Evolutionary conservation across 192 early-diverging fungal genomes (phyloP), one percentile per base, ranked within the genome.

Genomic region (Coemansia sp.): DNA sequence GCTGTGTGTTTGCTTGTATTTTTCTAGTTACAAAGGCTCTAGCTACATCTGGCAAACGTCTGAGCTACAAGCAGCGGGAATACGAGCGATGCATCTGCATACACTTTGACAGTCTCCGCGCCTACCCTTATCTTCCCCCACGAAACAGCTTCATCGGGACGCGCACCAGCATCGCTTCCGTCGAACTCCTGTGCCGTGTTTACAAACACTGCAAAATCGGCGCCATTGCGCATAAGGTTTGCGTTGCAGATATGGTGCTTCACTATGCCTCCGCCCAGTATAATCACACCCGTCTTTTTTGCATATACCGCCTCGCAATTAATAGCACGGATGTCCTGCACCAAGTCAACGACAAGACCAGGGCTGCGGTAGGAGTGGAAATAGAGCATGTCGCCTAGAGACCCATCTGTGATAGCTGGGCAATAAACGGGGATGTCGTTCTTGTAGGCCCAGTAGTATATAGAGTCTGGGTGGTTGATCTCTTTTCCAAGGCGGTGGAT

Each of bases 211-310:
- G 96, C 91, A 71, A 89, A 98, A 71, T 99, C 98, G 16, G 98
- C 91, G 43, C 98, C 98, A 71, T 99, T 99, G 61, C 98, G 85
- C 96, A 98, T 98, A 46, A 99, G 84, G 67, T 98, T 98, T 49
- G 98, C 98, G 67, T 99, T 99, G 78, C 93, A 94, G 60, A 97
- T 99, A 71, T 99, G 98, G 75, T 99, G 98, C 80, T 99, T 99
- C 70, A 98, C 84, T 16, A 99, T 87, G 12, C 98, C 98, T 58
- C 98, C 98, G 8, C 98, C 98, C 36, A 99, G 83, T 66, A 99
- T 97, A 24, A 99, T 92, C 64, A 97, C 87, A 39, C 98, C 98
- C 2, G 96, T 95, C 84, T 95, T 95, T 67, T 94, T 94, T 26
- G 96, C 95, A 86, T 90, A 96, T 0, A 98, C 95, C 0, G 98